These are phyloP conservation scores for Ustilago vetiveriae DNA, from an alignment of 1,284 basidiomycete species.

Conservation along the genomic window DNA sequence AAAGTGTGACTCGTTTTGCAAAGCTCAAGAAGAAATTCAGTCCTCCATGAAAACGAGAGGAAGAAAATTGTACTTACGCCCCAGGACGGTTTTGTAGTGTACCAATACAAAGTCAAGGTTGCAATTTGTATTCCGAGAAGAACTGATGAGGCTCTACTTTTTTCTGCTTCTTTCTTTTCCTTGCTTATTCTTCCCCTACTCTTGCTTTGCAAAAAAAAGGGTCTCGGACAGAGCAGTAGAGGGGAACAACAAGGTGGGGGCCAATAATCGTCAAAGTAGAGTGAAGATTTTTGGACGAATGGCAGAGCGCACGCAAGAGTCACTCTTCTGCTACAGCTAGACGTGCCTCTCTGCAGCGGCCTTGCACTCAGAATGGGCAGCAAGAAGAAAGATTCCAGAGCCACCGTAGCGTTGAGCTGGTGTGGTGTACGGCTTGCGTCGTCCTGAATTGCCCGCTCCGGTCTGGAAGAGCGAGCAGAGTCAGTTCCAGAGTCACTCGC, in stretches of 20 bases:
- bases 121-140: slow-evolving; percentile 29
- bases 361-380: neutral
- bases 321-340: slow-evolving; percentile 4
- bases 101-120: neutral
- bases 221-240: neutral
- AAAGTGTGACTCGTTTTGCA: neutral
- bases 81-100: neutral
- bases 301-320: slow-evolving; percentile 31
- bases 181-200: too few species aligned
- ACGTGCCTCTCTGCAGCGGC: too few species aligned
- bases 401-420: neutral
- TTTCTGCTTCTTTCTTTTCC: too few species aligned
- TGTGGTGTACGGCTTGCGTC: slow-evolving; percentile 3
- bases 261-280: too few species aligned
- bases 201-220: too few species aligned
- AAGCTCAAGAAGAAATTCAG: neutral
- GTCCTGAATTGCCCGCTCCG: slow-evolving; percentile 33
- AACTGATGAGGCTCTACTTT: slow-evolving; percentile 6
- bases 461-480: neutral
- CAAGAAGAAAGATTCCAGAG: too few species aligned
- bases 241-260: neutral
- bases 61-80: neutral
- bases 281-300: slow-evolving; percentile 16
- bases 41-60: neutral
- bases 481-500: neutral